Percentiles rank a stretch among this genome's conserved stretches.
These are phyloP conservation scores for Fusarium praegraminearum DNA, from an alignment of 2,329 filamentous ascomycete species.

Conservation along the genomic window DNA sequence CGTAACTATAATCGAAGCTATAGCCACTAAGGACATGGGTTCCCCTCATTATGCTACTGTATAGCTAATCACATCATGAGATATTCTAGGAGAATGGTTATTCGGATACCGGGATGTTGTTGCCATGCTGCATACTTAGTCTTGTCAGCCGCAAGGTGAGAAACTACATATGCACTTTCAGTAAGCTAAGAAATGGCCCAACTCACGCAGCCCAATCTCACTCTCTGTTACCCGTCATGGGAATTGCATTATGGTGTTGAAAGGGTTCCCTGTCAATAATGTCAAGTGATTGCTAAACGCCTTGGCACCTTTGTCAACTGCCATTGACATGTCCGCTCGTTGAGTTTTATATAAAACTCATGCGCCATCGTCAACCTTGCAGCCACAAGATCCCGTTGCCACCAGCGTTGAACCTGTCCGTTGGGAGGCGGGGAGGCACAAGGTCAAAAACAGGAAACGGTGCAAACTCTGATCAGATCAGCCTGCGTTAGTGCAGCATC, in stretches of 20 bases:
- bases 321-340: background rate
- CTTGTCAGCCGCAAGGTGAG: slow-evolving; percentile 15
- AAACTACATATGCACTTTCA: background rate
- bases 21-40: slow-evolving; percentile 25
- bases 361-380: slow-evolving; percentile 1
- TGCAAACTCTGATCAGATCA: slow-evolving; percentile 33
- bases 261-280: slow-evolving; percentile 4
- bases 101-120: background rate
- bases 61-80: slow-evolving; percentile 11
- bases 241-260: background rate
- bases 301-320: slow-evolving; percentile 1
- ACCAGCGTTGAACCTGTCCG: slow-evolving; percentile 11
- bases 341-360: background rate
- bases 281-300: slow-evolving; percentile 13
- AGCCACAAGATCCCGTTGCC: slow-evolving; percentile 2
- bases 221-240: slow-evolving; percentile 1
- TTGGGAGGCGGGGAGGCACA: slow-evolving; percentile 12
- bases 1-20: slow-evolving; percentile 19
- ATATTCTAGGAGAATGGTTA: slow-evolving; percentile 4
- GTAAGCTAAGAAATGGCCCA: slow-evolving; percentile 6
- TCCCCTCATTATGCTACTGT: slow-evolving; percentile 25
- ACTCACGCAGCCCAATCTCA: background rate
- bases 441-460: slow-evolving; percentile 13
- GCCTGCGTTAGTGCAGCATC: slow-evolving; percentile 13
- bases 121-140: slow-evolving; percentile 16